Percentiles rank a stretch among this genome's conserved stretches.
Conservation (phyloP, 2,329 filamentous ascomycete genomes). For the Pseudocercospora macadamiae region DNA sequence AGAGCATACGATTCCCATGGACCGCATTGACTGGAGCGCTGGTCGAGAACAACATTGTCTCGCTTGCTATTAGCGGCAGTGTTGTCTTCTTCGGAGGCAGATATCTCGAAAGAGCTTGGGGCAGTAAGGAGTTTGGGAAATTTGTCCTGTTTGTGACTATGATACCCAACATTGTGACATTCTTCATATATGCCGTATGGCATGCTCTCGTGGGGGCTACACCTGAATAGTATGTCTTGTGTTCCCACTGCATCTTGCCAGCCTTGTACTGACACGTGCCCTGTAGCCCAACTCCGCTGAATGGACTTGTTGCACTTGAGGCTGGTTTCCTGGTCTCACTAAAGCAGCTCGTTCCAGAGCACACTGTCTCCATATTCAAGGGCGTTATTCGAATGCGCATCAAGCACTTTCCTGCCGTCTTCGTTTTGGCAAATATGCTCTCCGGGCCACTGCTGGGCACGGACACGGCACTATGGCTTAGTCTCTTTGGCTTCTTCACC, state of each 20-base stretch:
- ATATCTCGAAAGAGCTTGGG: slow-evolving; percentile 96
- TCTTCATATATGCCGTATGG: slow-evolving; percentile 73
- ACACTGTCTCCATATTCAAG: slow-evolving; percentile 92
- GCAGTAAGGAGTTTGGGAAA: slow-evolving; percentile 86
- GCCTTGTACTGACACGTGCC: slow-evolving; percentile 8
- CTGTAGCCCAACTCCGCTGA: slow-evolving; percentile 71
- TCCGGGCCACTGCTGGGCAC: slow-evolving; percentile 67
- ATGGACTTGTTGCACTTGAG: slow-evolving; percentile 85
- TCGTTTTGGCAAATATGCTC: slow-evolving; percentile 69
- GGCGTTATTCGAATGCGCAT: slow-evolving; percentile 88
- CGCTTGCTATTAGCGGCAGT: slow-evolving; percentile 72
- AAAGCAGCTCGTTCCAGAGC: slow-evolving; percentile 95
- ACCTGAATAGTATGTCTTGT: slow-evolving; percentile 64
- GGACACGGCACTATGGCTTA: slow-evolving; percentile 78
- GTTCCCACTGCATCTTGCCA: not conserved
- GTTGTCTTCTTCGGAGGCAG: slow-evolving; percentile 90
- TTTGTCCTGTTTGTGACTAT: slow-evolving; percentile 78
- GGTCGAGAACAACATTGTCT: slow-evolving; percentile 92
- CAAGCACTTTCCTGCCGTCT: slow-evolving; percentile 76
- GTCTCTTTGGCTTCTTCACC: slow-evolving; percentile 78
- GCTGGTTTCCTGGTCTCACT: slow-evolving; percentile 94
- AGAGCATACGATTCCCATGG: slow-evolving; percentile 89
- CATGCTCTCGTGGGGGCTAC: slow-evolving; percentile 69
- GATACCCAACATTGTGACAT: slow-evolving; percentile 77
- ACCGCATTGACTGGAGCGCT: slow-evolving; percentile 83